Percentiles rank a stretch among this genome's conserved stretches.
phyloP scores from a whole-genome alignment of 805 yeast genomes.

The Candida michaelii region DNA sequence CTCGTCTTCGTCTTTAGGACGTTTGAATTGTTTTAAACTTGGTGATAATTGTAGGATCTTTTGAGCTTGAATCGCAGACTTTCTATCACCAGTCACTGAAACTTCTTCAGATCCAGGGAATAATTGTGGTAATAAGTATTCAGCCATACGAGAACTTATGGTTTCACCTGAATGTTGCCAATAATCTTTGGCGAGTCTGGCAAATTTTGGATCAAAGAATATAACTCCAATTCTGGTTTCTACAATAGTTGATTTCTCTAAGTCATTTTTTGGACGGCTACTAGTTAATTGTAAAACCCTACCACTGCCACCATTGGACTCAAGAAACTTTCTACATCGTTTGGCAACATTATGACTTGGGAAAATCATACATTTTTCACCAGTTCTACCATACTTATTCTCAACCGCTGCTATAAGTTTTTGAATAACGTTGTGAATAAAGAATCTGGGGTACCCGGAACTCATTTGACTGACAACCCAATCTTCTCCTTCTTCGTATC shows the following conservation, averaged over 20 bases:
- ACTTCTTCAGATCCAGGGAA: slow-evolving; percentile 19
- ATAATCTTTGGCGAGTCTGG: slow-evolving; percentile 71
- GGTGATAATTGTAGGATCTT: slow-evolving; percentile 17
- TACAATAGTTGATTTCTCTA: slow-evolving; percentile 57
- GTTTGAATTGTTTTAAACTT: slow-evolving; percentile 10
- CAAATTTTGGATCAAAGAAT: slow-evolving; percentile 65
- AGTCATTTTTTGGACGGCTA: slow-evolving; percentile 59
- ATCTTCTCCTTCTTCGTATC: slow-evolving; percentile 86
- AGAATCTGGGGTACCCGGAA: slow-evolving; percentile 88
- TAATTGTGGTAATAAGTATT: slow-evolving; percentile 71
- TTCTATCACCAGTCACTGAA: slow-evolving; percentile 15
- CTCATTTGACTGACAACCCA: slow-evolving; percentile 76
- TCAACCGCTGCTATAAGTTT: slow-evolving; percentile 55
- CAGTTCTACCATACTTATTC: slow-evolving; percentile 73
- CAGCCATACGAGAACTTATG: slow-evolving; percentile 86
- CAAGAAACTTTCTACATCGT: slow-evolving; percentile 79
- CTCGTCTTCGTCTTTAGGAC: slow-evolving; percentile 29
- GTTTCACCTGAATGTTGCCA: slow-evolving; percentile 99
- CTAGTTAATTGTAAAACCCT: slow-evolving; percentile 75
- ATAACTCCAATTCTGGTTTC: slow-evolving; percentile 76
- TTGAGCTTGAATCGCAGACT: slow-evolving; percentile 33
- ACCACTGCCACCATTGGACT: slow-evolving; percentile 30
- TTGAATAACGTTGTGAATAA: slow-evolving; percentile 63
- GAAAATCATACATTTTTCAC: slow-evolving; percentile 72
- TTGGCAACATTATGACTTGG: slow-evolving; percentile 79